Conservation (phyloP, 2,329 filamentous ascomycete genomes). For the Aplosporella prunicola region DNA sequence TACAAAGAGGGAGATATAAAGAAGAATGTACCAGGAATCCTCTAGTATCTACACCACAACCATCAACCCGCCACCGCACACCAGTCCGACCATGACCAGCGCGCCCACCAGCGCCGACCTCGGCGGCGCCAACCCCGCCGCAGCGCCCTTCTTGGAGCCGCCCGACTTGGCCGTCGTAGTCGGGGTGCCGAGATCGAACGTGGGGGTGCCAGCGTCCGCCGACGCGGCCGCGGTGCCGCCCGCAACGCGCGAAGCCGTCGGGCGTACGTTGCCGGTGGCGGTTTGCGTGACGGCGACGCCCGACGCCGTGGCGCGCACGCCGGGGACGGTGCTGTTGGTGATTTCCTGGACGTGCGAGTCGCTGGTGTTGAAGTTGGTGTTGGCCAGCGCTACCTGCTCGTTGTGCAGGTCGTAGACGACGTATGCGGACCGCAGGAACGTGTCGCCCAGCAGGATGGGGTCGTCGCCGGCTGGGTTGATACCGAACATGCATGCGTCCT, state of each 20-base stretch:
- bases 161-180: neutral
- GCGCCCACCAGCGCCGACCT: slow-evolving; percentile 1
- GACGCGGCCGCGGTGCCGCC: neutral
- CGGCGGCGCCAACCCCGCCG: slow-evolving; percentile 1
- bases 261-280: slow-evolving; percentile 6
- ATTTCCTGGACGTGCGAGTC: slow-evolving; percentile 53
- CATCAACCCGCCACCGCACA: slow-evolving; percentile 9
- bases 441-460: slow-evolving; percentile 49
- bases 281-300: slow-evolving; percentile 6
- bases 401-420: slow-evolving; percentile 49
- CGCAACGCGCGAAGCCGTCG: neutral
- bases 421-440: slow-evolving; percentile 65
- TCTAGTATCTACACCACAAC: slow-evolving; percentile 4
- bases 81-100: slow-evolving; percentile 4
- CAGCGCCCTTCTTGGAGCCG: neutral
- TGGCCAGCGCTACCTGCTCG: slow-evolving; percentile 7
- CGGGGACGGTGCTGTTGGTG: slow-evolving; percentile 7
- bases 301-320: slow-evolving; percentile 1
- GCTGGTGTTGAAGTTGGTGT: slow-evolving; percentile 31
- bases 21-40: too few relatives aligned
- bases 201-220: neutral
- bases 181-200: slow-evolving; percentile 5
- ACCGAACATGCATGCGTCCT: slow-evolving; percentile 4
- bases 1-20: too few relatives aligned
- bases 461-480: slow-evolving; percentile 6